These are phyloP conservation scores for Apiospora phragmitis DNA, from an alignment of 2,329 filamentous ascomycete species.

Conservation along the genomic window DNA sequence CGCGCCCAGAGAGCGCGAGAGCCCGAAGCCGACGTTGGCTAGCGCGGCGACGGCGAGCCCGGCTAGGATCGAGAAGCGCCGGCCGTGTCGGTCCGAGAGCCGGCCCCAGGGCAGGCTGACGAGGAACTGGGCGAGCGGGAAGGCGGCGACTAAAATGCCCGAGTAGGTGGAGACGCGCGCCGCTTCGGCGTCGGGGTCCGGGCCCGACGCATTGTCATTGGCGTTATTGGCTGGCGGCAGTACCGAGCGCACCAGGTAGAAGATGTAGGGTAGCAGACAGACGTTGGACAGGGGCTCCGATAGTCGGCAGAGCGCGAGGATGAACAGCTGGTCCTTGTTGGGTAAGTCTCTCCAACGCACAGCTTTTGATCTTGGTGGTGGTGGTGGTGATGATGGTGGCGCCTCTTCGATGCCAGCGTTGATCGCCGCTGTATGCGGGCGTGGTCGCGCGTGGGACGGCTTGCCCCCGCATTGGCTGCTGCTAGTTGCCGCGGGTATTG, in stretches of 20 bases:
- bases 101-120: slow-evolving; percentile 71
- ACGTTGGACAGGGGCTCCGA: slow-evolving; percentile 71
- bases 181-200: not conserved
- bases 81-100: slow-evolving; percentile 55
- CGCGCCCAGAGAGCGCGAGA: slow-evolving; percentile 43
- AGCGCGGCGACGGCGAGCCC: slow-evolving; percentile 64
- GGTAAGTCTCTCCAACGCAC: slow-evolving; percentile 36
- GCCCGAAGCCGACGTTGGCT: slow-evolving; percentile 68
- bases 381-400: slow-evolving; percentile 2
- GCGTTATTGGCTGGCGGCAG: slow-evolving; percentile 15
- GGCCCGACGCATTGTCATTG: not conserved
- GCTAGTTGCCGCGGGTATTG: not conserved
- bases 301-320: slow-evolving; percentile 35
- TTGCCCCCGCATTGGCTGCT: not conserved
- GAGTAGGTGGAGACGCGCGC: slow-evolving; percentile 59
- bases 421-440: not conserved
- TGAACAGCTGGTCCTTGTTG: slow-evolving; percentile 38
- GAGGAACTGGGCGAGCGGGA: slow-evolving; percentile 68
- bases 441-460: slow-evolving; percentile 5
- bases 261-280: slow-evolving; percentile 67
- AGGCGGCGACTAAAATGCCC: slow-evolving; percentile 67
- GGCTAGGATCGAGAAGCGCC: slow-evolving; percentile 65
- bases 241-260: slow-evolving; percentile 72
- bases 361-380: slow-evolving; percentile 9
- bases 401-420: not conserved